Evolutionary conservation across 345 rosid genomes (phyloP).

Genomic region (Melastoma malabathricum): DNA sequence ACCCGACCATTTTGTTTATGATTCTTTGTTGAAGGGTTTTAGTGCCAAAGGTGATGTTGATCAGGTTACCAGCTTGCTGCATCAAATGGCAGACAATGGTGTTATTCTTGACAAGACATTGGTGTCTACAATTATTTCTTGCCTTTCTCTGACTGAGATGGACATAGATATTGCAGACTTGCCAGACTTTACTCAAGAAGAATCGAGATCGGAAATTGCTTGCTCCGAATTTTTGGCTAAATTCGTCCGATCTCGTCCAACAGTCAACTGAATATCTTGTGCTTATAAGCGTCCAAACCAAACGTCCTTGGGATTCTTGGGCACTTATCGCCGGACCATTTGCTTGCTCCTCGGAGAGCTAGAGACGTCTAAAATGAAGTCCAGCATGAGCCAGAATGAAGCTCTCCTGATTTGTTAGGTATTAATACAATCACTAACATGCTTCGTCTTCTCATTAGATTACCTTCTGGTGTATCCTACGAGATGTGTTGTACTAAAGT

Average conservation of each 20-base stretch:
- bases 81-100: constrained; percentile 36
- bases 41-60: constrained; percentile 29
- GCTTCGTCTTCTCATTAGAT: too few relatives aligned
- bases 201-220: constrained; percentile 12
- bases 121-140: constrained; percentile 33
- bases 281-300: neutral
- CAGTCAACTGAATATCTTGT: constrained; percentile 7
- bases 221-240: constrained; percentile 21
- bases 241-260: constrained; percentile 9
- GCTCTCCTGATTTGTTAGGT: too few relatives aligned
- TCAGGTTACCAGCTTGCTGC: constrained; percentile 33
- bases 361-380: too few relatives aligned
- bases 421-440: too few relatives aligned
- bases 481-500: too few relatives aligned
- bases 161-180: constrained; percentile 23
- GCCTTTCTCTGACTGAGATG: constrained; percentile 29
- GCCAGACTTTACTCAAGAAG: constrained; percentile 26
- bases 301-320: too few relatives aligned
- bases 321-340: too few relatives aligned
- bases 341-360: too few relatives aligned
- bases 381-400: too few relatives aligned
- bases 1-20: constrained; percentile 31
- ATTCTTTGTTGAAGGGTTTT: constrained; percentile 46
- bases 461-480: too few relatives aligned
- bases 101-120: constrained; percentile 31